Evolutionary conservation across 495 filamentous ascomycete species (phyloP), one percentile per base, ranked within the genome.

Genomic region (Cercophora samala): DNA sequence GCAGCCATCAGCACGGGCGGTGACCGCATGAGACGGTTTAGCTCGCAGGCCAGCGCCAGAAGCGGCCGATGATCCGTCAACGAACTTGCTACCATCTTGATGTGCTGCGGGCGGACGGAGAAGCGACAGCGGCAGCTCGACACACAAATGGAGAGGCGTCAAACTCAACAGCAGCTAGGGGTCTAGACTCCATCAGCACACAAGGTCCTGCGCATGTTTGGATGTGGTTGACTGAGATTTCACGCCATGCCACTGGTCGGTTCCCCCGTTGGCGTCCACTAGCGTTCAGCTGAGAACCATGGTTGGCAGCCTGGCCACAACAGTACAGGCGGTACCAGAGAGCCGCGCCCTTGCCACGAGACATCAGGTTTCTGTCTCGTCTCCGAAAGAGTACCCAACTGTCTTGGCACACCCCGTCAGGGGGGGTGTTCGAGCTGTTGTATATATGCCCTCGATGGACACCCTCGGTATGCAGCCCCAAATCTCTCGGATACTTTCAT

Each of bases 271-370:
- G 60, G 60, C 60, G 60, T n/a, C 18, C 17, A 21, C 60, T 46
- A 62, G 60, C 19, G 29, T 46, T 62, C 60, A 62, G 60, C 60
- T 62, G 60, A 42, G 21, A 5, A 24, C 24, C 11, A 42, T 62
- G 11, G 18, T 29, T 46, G 3, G 58, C 26, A 8, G 24, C n/a
- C 19, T 21, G 26, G 11, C 60, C 60, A n/a, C 26, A 32, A 6
- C n/a, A 29, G 29, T 13, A 29, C 21, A 24, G n/a, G 23, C 23
- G 60, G 29, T 13, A 46, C 60, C 13, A 29, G 23, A 46, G 37
- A 46, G 58, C 24, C 58, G 24, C 21, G 21, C 58, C 29, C 11
- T 19, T 29, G 60, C 29, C 26, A 62, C 25, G 26, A 62, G 60
- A 62, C 60, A 62, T 46, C 23, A 62, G 26, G 60, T 46, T 19